Evolutionary conservation across 495 filamentous ascomycete genomes (phyloP).

Genomic region (Pyronema omphalodes): DNA sequence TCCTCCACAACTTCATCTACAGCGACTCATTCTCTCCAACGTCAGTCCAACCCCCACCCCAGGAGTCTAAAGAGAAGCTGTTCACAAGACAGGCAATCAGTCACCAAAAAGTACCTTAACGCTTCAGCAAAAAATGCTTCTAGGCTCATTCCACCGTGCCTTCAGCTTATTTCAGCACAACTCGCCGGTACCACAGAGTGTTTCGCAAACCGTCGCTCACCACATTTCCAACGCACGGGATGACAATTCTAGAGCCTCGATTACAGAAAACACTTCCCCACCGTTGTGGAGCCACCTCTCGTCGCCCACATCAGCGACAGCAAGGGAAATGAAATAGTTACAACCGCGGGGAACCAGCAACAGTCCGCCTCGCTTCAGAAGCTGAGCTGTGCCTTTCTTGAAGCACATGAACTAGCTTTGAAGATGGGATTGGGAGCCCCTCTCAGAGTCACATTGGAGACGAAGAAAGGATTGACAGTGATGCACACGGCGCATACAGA

Average conservation of each 20-base stretch:
- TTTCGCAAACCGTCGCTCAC: too few relatives aligned
- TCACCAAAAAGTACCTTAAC: too few relatives aligned
- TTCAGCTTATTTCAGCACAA: too few relatives aligned
- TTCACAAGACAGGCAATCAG: too few relatives aligned
- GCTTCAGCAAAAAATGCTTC: too few relatives aligned
- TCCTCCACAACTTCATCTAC: too few relatives aligned
- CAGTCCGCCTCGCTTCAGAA: constrained; percentile 6
- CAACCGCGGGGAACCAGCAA: constrained; percentile 7
- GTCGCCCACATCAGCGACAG: constrained; percentile 18
- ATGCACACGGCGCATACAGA: constrained; percentile 16
- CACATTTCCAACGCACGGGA: too few relatives aligned
- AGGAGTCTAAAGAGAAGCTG: too few relatives aligned
- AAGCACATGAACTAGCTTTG: constrained; percentile 21
- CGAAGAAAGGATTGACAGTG: constrained; percentile 13
- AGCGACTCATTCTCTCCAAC: too few relatives aligned
- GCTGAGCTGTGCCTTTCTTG: constrained; percentile 17
- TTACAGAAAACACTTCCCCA: constrained; percentile 14
- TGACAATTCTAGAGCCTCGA: background rate
- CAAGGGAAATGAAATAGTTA: constrained; percentile 18
- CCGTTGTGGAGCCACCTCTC: constrained; percentile 14
- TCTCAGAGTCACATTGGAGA: constrained; percentile 17
- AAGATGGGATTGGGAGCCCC: constrained; percentile 22
- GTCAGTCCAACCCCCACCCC: too few relatives aligned
- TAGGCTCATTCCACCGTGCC: too few relatives aligned
- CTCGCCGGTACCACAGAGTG: too few relatives aligned